Conservation (phyloP, 164 flowering plant genomes). For the Saururus chinensis region DNA sequence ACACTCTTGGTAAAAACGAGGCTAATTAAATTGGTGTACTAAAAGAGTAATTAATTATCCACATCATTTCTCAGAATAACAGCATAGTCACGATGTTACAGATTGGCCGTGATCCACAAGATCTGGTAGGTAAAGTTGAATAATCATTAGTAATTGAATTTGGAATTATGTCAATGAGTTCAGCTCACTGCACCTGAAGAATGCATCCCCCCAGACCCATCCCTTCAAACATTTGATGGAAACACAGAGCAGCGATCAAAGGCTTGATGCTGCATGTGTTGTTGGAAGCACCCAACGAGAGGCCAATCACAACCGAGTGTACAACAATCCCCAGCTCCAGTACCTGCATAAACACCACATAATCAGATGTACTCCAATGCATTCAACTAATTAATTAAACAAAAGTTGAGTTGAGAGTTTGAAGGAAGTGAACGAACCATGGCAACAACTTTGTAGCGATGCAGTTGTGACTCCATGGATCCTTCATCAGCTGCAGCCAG, state of each 20-base stretch:
- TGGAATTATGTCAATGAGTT: too few relatives aligned
- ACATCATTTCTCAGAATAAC: too few relatives aligned
- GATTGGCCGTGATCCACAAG: too few relatives aligned
- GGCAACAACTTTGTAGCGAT: constrained; percentile 21
- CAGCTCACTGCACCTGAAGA: constrained; percentile 3
- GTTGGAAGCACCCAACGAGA: constrained; percentile 9
- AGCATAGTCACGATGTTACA: too few relatives aligned
- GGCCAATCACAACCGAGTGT: constrained; percentile 16
- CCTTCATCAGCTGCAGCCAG: not conserved
- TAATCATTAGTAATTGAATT: too few relatives aligned
- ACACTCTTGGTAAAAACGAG: too few relatives aligned
- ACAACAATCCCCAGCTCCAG: constrained; percentile 12
- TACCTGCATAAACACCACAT: not conserved
- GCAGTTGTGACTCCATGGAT: constrained; percentile 5
- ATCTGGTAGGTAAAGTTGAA: too few relatives aligned
- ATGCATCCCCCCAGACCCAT: constrained; percentile 20
- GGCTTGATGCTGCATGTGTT: constrained; percentile 12
- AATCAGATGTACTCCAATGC: too few relatives aligned
- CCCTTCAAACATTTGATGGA: constrained; percentile 19
- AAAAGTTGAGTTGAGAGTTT: too few relatives aligned
- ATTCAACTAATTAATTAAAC: too few relatives aligned
- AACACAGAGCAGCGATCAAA: constrained; percentile 16
- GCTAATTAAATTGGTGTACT: too few relatives aligned
- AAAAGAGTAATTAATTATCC: too few relatives aligned
- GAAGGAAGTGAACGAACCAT: constrained; percentile 8